Percentiles rank a stretch among this genome's conserved stretches.
phyloP scores from a whole-genome alignment of 2,329 filamentous ascomycete genomes.

The Fusarium sp. region DNA sequence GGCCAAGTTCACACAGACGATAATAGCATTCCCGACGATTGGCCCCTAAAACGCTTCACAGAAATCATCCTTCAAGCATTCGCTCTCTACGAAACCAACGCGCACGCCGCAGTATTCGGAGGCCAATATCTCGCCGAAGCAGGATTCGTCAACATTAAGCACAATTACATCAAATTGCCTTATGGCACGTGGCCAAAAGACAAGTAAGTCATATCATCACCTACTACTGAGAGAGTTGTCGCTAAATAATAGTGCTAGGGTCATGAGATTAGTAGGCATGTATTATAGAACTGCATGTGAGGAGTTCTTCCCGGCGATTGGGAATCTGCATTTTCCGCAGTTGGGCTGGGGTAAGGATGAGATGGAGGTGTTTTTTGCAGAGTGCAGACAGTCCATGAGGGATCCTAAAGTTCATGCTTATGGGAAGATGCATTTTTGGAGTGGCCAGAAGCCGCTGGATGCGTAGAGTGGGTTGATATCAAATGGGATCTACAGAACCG shows the following conservation, averaged over 20 bases:
- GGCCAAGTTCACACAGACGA: slow-evolving; percentile 52
- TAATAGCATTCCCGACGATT: slow-evolving; percentile 46
- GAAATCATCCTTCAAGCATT: slow-evolving; percentile 49
- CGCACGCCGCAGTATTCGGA: slow-evolving; percentile 51
- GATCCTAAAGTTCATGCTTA: slow-evolving; percentile 47
- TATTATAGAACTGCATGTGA: slow-evolving; percentile 54
- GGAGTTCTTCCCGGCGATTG: slow-evolving; percentile 53
- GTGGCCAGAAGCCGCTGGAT: slow-evolving; percentile 50
- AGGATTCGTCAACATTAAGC: slow-evolving; percentile 52
- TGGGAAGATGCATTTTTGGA: slow-evolving; percentile 56
- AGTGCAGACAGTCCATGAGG: slow-evolving; percentile 45
- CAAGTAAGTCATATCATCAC: slow-evolving; percentile 35
- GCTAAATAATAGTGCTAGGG: slow-evolving; percentile 28
- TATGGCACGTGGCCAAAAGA: slow-evolving; percentile 59
- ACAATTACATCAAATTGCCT: slow-evolving; percentile 54
- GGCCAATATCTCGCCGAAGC: slow-evolving; percentile 48
- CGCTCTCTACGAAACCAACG: slow-evolving; percentile 49
- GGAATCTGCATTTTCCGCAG: slow-evolving; percentile 51
- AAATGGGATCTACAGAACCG: background rate
- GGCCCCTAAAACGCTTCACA: slow-evolving; percentile 48
- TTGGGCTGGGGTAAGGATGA: slow-evolving; percentile 49
- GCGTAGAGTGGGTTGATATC: background rate
- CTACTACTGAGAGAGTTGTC: accelerated
- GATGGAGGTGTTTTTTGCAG: slow-evolving; percentile 47
- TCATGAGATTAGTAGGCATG: slow-evolving; percentile 52